Evolutionary conservation across 1,284 basidiomycete genomes (phyloP), one percentile per base, ranked within the genome.

Genomic region (Ceratobasidium sp.): DNA sequence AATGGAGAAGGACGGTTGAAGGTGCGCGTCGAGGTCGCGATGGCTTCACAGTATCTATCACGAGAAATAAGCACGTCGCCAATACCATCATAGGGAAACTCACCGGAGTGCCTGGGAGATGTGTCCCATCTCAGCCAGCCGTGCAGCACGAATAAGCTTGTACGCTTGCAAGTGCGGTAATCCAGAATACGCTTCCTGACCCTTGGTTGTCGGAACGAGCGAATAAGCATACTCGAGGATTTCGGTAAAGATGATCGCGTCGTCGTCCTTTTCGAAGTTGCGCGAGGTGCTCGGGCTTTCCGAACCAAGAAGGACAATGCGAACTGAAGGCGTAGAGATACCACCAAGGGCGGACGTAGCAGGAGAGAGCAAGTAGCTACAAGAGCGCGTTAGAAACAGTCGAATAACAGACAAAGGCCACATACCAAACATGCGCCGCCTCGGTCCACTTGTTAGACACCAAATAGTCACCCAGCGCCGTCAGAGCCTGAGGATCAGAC

Each of bases 151-250:
- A 29, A 94, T 80, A 43, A 99, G 84, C 71, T 92, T 89, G 82
- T 94, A 98, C 0, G 93, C 88, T 78, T 99, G 92, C 35, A 99
- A 81, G 77, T 96, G 90, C 7, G 93, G 87, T 20, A 98, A 80
- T 0, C 96, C 94, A 42, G 81, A 77, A 78, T 93, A 96, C 0
- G 87, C 75, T 69, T 98, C 96, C 74, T 94, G 91, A 7, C 95
- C 93, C 79, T 98, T 98, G 4, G 83, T 76, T 0, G 86, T 79
- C 0, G 88, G 80, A 17, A 86, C 81, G 25, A 98, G 80, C 20
- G 93, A 93, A 69, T 95, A 78, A 0, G 94, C 95, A 77, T 94
- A 99, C 79, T 99, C 97, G 8, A 90, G 82, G 45, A 98, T 89
- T 80, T 99, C 97, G 5, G 94, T 90, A 73, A 98, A 87, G 72